Conservation (phyloP, 306 rosid genomes). For the Glycine tomentella region DNA sequence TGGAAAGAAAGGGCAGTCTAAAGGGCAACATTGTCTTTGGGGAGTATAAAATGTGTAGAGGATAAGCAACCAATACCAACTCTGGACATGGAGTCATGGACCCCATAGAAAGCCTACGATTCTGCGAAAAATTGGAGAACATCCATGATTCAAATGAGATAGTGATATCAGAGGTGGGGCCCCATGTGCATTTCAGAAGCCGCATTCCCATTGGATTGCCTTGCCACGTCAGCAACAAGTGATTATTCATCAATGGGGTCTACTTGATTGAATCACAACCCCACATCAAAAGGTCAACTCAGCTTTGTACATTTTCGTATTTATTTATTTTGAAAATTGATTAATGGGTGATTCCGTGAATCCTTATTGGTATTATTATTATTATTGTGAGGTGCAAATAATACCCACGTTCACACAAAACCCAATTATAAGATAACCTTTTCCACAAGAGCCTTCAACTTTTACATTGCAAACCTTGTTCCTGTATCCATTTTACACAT, state of each 20-base stretch:
- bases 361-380: too few species aligned
- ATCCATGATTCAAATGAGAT: constrained; percentile 13
- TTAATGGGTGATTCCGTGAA: background rate
- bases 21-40: constrained; percentile 3
- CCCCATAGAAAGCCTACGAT: background rate
- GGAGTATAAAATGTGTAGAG: background rate
- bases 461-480: background rate
- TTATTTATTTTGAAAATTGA: background rate
- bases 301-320: background rate
- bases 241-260: constrained; percentile 47
- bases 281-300: constrained; percentile 49
- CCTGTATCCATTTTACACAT: too few species aligned
- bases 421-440: background rate
- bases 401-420: constrained; percentile 7
- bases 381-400: constrained; percentile 16
- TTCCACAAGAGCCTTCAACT: background rate
- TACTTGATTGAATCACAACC: constrained; percentile 35
- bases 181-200: constrained; percentile 50
- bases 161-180: constrained; percentile 44
- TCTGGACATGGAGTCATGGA: constrained; percentile 31
- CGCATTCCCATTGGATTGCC: constrained; percentile 58
- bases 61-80: constrained; percentile 38
- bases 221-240: constrained; percentile 47
- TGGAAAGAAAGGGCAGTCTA: background rate
- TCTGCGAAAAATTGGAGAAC: too few species aligned